Evolutionary conservation across 2,329 filamentous ascomycete genomes (phyloP).

Genomic region (Dothiorella sarmentorum): DNA sequence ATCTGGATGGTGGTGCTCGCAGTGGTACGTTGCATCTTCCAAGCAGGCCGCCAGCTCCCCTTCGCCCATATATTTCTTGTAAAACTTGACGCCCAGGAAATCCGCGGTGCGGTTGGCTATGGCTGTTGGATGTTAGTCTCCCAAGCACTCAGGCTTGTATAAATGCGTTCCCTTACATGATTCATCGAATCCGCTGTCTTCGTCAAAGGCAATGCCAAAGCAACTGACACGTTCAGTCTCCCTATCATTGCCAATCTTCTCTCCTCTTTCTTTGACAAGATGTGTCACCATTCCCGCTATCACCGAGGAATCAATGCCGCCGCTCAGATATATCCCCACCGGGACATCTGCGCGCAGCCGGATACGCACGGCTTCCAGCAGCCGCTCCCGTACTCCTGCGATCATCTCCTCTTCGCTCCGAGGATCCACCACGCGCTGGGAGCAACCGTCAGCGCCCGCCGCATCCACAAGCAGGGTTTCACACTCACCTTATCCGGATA

Average conservation of each 20-base stretch:
- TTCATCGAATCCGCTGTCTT: conserved; percentile 50
- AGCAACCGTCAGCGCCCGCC: not conserved
- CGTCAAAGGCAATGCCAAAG: conserved; percentile 54
- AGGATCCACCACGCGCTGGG: conserved; percentile 32
- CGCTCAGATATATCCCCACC: conserved; percentile 55
- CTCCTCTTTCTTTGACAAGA: conserved; percentile 47
- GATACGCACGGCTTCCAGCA: conserved; percentile 52
- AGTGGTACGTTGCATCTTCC: conserved; percentile 45
- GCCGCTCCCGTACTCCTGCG: conserved; percentile 45
- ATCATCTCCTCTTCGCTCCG: conserved; percentile 52
- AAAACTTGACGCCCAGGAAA: conserved; percentile 45
- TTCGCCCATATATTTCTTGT: conserved; percentile 45
- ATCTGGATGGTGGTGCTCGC: conserved; percentile 47
- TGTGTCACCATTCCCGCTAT: conserved; percentile 56
- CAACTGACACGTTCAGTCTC: conserved; percentile 40
- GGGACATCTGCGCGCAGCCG: conserved; percentile 57
- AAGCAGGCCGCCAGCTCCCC: conserved; percentile 42
- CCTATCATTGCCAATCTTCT: conserved; percentile 44
- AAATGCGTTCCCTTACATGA: conserved; percentile 25
- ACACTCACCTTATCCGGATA: conserved; percentile 51
- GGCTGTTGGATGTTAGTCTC: conserved; percentile 21
- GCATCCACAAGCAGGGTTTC: too few species aligned
- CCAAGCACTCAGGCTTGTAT: not conserved
- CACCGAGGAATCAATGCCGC: conserved; percentile 57
- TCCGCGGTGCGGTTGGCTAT: conserved; percentile 49